These are phyloP conservation scores for Fragaria iinumae DNA, from an alignment of 306 rosid genomes.

Conservation along the genomic window DNA sequence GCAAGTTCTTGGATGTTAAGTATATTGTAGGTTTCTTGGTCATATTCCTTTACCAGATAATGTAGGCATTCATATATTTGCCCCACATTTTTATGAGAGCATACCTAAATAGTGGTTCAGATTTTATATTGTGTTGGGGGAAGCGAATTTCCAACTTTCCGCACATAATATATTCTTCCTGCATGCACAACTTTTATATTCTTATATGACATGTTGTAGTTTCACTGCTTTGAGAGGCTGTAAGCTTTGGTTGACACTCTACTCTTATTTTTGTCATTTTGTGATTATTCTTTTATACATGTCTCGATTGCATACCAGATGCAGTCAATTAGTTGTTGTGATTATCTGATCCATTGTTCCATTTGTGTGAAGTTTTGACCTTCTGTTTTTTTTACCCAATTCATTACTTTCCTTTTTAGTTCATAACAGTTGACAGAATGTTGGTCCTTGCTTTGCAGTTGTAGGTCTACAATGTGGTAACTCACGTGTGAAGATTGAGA, in stretches of 20 bases:
- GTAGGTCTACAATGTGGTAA: constrained; percentile 27
- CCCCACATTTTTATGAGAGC: not conserved
- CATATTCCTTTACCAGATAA: not conserved
- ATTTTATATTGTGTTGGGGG: not conserved
- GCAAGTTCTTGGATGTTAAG: constrained; percentile 37
- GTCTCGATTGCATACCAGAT: not conserved
- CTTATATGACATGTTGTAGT: not conserved
- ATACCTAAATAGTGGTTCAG: not conserved
- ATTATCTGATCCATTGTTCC: not conserved
- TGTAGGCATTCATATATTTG: not conserved
- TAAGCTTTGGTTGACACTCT: not conserved
- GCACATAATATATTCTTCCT: not conserved
- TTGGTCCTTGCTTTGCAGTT: constrained; percentile 46
- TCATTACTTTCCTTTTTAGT: not conserved
- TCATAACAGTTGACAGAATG: constrained; percentile 18
- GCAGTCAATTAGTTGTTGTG: not conserved
- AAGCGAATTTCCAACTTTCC: not conserved
- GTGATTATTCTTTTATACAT: not conserved
- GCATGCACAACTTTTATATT: not conserved
- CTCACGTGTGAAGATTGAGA: constrained; percentile 28
- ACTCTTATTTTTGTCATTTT: not conserved
- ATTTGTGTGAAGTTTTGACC: not conserved
- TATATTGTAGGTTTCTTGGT: constrained; percentile 8
- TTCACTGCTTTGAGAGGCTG: not conserved
- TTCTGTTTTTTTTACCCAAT: not conserved